Evolutionary conservation across 768 basidiomycete genomes (phyloP).

Genomic region (Porpolomopsis calyptriformis): DNA sequence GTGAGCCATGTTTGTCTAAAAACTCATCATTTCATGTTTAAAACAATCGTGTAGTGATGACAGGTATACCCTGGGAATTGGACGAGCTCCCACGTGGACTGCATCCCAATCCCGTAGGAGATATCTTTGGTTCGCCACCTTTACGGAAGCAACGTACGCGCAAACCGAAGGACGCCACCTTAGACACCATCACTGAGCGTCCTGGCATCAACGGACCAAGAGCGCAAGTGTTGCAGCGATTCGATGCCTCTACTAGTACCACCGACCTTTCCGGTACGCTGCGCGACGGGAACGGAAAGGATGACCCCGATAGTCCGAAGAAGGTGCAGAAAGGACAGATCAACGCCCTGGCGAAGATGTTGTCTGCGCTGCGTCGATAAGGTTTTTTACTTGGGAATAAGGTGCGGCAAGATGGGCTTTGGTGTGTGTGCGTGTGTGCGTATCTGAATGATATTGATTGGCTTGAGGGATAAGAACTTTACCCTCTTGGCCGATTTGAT

Average conservation of each 20-base stretch:
- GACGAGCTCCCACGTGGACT: conserved; percentile 57
- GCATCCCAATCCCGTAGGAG: conserved; percentile 48
- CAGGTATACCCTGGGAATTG: conserved; percentile 69
- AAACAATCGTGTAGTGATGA: conserved; percentile 43
- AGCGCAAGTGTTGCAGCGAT: conserved; percentile 37
- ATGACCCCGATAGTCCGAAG: conserved; percentile 30
- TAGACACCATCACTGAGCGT: conserved; percentile 71
- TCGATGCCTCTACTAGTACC: conserved; percentile 66
- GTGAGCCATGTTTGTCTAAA: conserved; percentile 31
- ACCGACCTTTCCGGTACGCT: conserved; percentile 42
- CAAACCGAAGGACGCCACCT: conserved; percentile 53
- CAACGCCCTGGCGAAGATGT: conserved; percentile 84
- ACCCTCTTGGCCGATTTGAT: too few relatives aligned
- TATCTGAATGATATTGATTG: too few relatives aligned
- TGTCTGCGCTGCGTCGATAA: conserved; percentile 68
- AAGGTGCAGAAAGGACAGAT: conserved; percentile 88
- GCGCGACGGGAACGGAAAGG: not conserved
- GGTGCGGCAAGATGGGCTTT: too few relatives aligned
- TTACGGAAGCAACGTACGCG: conserved; percentile 56
- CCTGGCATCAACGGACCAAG: conserved; percentile 32
- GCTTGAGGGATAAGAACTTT: too few relatives aligned
- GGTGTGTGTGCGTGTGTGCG: too few relatives aligned
- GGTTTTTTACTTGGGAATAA: not conserved
- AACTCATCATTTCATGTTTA: conserved; percentile 3
- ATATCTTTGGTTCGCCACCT: conserved; percentile 51